Base-by-base conservation (phyloP, 495 filamentous ascomycete genomes). In the Aspergillus ostianus region DNA sequence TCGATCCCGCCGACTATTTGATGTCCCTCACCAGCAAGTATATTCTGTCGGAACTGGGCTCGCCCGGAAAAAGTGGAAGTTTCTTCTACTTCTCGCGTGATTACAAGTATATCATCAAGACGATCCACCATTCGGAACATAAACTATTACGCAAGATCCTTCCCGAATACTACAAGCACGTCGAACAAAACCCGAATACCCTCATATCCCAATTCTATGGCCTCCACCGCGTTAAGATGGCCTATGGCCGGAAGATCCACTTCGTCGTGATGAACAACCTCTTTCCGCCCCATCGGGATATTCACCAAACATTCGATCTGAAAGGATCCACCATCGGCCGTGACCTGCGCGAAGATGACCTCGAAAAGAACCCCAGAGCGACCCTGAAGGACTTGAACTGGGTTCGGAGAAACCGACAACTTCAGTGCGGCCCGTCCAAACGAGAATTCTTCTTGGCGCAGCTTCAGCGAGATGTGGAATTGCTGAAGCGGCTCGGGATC, bases 21-120 rank as follows among this genome's bases (percentile, higher is more conserved):
- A 93, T 99, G 86, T 99, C 94, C 10, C 80, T 99, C 61, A 99
- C 94, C 7, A 94, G 93, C 74, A 99, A 98, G 75, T 99, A 98
- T 74, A 98, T 99, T 57, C 79, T 99, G 49, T 98, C 94, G 0
- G 94, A 99, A 72, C 80, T 99, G 29, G 95, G 95, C 19, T 98
- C 94, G 15, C 94, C 94, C 5, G 94, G 94, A 17, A 99, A 99
- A 78, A 97, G 92, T 73, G 95, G 95, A 18, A 97, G 92, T 71
- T 99, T 99, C 75, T 99, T 99, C 78, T 99, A 99, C 78, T 99
- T 99, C 78, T 98, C 95, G 27, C 84, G 94, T 54, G 94, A 99
- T 70, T 99, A 98, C 81, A 99, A 99, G 76, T 99, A 99, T 76
- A 99, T 99, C 73, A 99, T 99, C 85, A 99, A 99, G 73, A 99